Evolutionary conservation across 257 asterid species (phyloP), one percentile per base, ranked within the genome.

Genomic region (Jaltomata sinuosa): DNA sequence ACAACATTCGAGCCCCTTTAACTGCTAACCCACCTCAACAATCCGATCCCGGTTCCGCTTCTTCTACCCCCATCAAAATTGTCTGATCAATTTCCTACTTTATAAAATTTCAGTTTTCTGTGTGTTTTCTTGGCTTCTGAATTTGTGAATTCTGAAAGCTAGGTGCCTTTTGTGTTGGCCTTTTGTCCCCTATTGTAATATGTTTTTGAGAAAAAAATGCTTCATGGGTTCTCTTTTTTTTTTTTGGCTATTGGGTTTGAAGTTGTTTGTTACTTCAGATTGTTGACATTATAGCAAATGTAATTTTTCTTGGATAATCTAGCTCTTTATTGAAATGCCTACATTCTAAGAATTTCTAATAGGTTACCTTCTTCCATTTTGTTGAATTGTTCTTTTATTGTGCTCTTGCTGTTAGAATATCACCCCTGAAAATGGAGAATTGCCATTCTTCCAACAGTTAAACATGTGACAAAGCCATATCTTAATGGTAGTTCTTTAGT

Each of bases 1-100:
- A 80, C 85, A 50, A 7, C 89, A 81, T 90, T 47, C 87, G 89
- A 82, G 95, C 93, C 25, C 98, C 97, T 53, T 93, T 95, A n/a
- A 55, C 76, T 65, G 84, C 87, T 16, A 89, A 87, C 32, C 87
- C 86, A 12, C 31, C 85, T 69, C 10, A 52, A 84, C 76, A 84
- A 6, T 21, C 90, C 22, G 86, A 34, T 19, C 25, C 3, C 14
- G 74, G 1, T 40, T n/a, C 85, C 29, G 53, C 85, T 67, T 61
- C 93, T 54, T 68, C 91, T 38, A 53, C 90, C 34, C 67, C 79
- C 55, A 54, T 47, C 87, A 93, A 95, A 83, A 5, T 83, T 78
- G 87, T 87, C 86, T 92, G 89, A 92, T 91, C 86, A 34, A n/a
- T 61, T 8, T 15, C 4, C 25, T 72, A 42, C 12, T 15, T 69